These are phyloP conservation scores for Begonia peltatifolia DNA, from an alignment of 306 rosid species.

Conservation along the genomic window DNA sequence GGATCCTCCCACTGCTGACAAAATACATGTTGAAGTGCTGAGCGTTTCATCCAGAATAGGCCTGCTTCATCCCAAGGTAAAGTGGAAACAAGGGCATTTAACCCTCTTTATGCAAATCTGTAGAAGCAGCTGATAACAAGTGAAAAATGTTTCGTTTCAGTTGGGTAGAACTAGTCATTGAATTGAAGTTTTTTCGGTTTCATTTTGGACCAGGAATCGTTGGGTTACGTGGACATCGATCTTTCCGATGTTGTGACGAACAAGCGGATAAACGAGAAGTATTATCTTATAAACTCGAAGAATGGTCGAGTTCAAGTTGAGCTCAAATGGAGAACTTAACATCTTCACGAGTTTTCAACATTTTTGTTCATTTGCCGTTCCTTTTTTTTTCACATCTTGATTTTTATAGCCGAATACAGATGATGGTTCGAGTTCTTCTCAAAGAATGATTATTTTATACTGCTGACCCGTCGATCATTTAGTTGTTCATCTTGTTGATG, in stretches of 20 bases:
- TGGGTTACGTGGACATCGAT: conserved; percentile 59
- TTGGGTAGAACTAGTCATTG: neutral
- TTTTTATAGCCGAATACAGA: no score
- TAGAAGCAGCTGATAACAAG: no score
- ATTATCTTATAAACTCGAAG: conserved; percentile 83
- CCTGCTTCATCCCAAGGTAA: conserved; percentile 66
- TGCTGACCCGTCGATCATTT: no score
- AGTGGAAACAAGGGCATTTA: neutral
- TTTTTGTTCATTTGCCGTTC: neutral
- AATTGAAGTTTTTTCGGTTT: conserved; percentile 4
- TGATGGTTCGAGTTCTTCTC: no score
- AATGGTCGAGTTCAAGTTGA: conserved; percentile 78
- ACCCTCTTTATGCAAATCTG: no score
- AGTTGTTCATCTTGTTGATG: no score
- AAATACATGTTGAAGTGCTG: conserved; percentile 61
- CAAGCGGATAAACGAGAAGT: conserved; percentile 66
- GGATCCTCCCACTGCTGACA: conserved; percentile 65
- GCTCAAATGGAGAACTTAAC: conserved; percentile 74
- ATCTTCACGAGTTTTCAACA: conserved; percentile 13
- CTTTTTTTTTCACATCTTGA: no score
- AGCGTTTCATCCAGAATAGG: conserved; percentile 67
- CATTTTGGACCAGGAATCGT: conserved; percentile 36
- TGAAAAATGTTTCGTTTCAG: neutral
- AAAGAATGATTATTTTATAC: no score
- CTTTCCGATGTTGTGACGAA: conserved; percentile 62